Conservation (phyloP, 108 stramenopile species). For the Discostella stelligeroides region DNA sequence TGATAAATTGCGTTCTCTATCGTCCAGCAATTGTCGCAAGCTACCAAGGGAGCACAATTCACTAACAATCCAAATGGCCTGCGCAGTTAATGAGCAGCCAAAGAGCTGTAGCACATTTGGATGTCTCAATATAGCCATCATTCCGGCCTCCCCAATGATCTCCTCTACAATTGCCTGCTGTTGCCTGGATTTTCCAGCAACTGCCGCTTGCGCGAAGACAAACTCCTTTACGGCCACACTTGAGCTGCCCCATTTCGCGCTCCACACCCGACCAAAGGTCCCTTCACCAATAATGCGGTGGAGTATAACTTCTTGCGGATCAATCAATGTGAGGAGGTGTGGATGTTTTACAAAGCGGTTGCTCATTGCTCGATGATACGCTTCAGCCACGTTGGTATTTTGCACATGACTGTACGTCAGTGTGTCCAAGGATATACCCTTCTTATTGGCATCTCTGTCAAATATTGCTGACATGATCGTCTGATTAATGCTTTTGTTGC, state of each 20-base stretch:
- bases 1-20: constrained; percentile 65
- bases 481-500: constrained; percentile 75
- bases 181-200: constrained; percentile 93
- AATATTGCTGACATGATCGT: constrained; percentile 62
- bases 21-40: constrained; percentile 92
- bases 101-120: constrained; percentile 96
- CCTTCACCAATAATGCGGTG: constrained; percentile 97
- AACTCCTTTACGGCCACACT: constrained; percentile 98
- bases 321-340: constrained; percentile 89
- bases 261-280: constrained; percentile 97
- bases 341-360: constrained; percentile 89
- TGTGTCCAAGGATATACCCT: constrained; percentile 86
- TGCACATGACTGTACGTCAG: constrained; percentile 76
- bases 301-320: constrained; percentile 95
- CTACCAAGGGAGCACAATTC: constrained; percentile 92
- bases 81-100: constrained; percentile 94
- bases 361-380: constrained; percentile 88
- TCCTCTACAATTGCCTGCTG: constrained; percentile 97
- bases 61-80: constrained; percentile 98
- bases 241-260: constrained; percentile 92
- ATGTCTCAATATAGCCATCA: constrained; percentile 97
- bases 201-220: constrained; percentile 97
- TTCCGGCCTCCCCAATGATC: constrained; percentile 98
- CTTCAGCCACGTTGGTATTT: constrained; percentile 76
- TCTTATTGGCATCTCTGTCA: constrained; percentile 58